Base-by-base conservation (phyloP, 163 green algal species). In the Prototheca wickerhamii region DNA sequence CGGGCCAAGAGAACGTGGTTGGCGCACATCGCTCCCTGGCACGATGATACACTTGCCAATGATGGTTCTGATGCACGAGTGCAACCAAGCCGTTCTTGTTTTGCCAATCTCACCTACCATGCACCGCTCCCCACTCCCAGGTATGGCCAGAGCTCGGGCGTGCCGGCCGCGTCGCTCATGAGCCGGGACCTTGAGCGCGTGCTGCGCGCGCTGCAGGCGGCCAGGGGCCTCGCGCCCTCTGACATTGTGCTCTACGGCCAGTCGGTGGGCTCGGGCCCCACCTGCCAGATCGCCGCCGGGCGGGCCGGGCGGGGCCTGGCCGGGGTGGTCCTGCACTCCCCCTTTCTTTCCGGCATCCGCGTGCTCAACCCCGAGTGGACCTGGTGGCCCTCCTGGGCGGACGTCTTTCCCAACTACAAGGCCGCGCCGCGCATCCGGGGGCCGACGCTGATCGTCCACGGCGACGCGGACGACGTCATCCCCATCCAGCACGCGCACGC, bases 371-470 rank as follows among this genome's bases (percentile, higher is more conserved):
- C 89, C 0, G 75, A 63, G 21, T 73, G 87, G 53, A 76, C 64
- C 12, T 78, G 70, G 53, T 95, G 88, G 82, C 88, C 87, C 0
- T 35, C 68, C 10, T 89, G 75, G 61, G 55, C 75, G 4, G 89
- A 96, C 68, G 84, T 95, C n/a, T 95, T 86, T 65, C 80, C 82
- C 31, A 96, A 95, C 73, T 72, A 84, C 63, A 64, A 78, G 34
- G 66, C 87, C 32, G 74, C 91, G 35, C 72, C 80, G 20, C 77
- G 82, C 31, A 82, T 95, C 17, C 52, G 80, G 32, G 61, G 67
- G 34, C 81, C 75, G 0, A 63, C 77, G 31, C 70, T 92, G 3
- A 50, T 95, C 40, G 84, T 95, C 71, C 87, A 95, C 76, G 85
- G 88, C 52, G 77, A 55, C 4, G 2, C 20, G 25, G 67, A 73